Base-by-base conservation (phyloP, 2,329 filamentous ascomycete species). In the Tolypocladium sp. region DNA sequence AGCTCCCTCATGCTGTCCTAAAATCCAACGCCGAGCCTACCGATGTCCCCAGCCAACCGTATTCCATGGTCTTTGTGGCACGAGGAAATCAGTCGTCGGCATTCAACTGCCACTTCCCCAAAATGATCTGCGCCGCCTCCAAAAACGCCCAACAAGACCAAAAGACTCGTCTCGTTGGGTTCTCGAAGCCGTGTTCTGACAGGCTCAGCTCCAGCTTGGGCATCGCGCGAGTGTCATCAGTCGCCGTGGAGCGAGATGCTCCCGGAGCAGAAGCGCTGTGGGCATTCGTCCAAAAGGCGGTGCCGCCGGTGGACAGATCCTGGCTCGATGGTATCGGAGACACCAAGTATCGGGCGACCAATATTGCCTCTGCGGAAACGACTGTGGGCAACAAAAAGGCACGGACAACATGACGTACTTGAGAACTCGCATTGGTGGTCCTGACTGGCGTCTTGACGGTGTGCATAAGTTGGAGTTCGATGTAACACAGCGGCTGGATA, bases 201-300 rank as follows among this genome's bases (percentile, higher is more conserved):
- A 79, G 79, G 15, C 71, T 91, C 20, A 82, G 82, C 55, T 70
- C 74, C 37, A 78, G 78, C 25, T 74, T 91, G 4, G 82, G 82
- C 2, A 77, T 90, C 12, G 83, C 85, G 1, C 79, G 86, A 40
- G 85, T 85, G 0, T 88, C 86, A 1, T 84, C 85, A 27, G 73
- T 91, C 38, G 88, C 81, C 0, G 69, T 91, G 8, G 70, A 77
- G 25, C 74, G 76, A 8, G 79, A 75, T 42, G 84, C 86, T 0
- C 84, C 85, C 0, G 79, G 82, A 49, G 77, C 82, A 0, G 77
- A 77, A 56, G 77, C 81, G 1, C 69, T 91, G 12, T 68, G 86
- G 30, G 77, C 84, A 4, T 82, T 85, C 63, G 78, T 85, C 1
- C 71, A 76, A 37, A 73, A 78, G 41, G 74, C 76, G 58, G 82